Percentiles rank a stretch among this genome's conserved stretches.
phyloP scores from a whole-genome alignment of 768 basidiomycete species.

The Tylopilus vinaceipallidus region DNA sequence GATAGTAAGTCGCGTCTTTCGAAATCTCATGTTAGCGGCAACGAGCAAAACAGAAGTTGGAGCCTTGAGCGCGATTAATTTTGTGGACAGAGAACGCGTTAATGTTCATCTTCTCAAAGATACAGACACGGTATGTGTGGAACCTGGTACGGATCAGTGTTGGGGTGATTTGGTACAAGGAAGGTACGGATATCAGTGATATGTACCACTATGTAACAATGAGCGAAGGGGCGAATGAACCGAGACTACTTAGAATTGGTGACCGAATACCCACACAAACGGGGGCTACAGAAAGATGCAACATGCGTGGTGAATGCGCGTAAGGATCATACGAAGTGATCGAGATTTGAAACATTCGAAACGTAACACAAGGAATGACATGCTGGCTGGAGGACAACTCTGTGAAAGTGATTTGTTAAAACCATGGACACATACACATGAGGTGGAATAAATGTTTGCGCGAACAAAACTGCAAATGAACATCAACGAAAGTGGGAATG shows the following conservation, averaged over 20 bases:
- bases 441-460: constrained; percentile 1
- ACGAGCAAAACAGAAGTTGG: constrained; percentile 6
- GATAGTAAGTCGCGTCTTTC: constrained; percentile 37
- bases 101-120: constrained; percentile 1
- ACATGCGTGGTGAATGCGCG: neutral
- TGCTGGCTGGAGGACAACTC: neutral
- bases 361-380: constrained; percentile 7
- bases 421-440: constrained; percentile 3
- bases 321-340: neutral
- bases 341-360: constrained; percentile 2
- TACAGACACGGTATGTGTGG: neutral
- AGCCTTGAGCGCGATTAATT: constrained; percentile 17
- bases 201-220: neutral
- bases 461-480: constrained; percentile 2
- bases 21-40: constrained; percentile 29
- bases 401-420: neutral
- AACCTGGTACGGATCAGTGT: constrained; percentile 1
- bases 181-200: too few species aligned
- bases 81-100: constrained; percentile 6
- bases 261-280: constrained; percentile 15
- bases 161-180: neutral
- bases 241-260: neutral
- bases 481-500: neutral
- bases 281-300: constrained; percentile 6
- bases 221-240: neutral